A percentile compares a stretch with the other conserved stretches of the same genome.
These are phyloP conservation scores for Colletotrichum liaoningense DNA, from an alignment of 2,329 filamentous ascomycete species.

Conservation along the genomic window DNA sequence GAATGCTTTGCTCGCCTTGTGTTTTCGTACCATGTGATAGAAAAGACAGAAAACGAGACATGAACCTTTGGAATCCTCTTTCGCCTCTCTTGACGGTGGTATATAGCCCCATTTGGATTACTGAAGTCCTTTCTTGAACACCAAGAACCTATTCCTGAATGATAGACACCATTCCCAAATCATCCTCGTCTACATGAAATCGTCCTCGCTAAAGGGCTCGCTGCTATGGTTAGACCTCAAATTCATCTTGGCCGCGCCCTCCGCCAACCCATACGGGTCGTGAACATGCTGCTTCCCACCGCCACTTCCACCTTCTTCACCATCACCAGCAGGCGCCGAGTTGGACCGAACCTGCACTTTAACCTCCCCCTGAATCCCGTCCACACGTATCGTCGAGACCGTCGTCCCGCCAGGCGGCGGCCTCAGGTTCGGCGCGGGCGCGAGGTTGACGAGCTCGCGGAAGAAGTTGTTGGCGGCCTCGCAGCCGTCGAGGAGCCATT, in stretches of 20 bases:
- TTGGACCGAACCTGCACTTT: slow-evolving; percentile 61
- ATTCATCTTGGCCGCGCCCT: slow-evolving; percentile 55
- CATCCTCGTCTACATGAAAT: slow-evolving; percentile 53
- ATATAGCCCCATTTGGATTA: neutral
- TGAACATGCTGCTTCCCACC: slow-evolving; percentile 32
- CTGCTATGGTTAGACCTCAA: slow-evolving; percentile 43
- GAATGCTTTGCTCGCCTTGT: neutral
- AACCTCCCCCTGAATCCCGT: slow-evolving; percentile 67
- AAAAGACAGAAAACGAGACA: neutral
- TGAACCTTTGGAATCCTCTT: neutral
- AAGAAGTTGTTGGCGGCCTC: slow-evolving; percentile 79
- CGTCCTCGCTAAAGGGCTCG: slow-evolving; percentile 52
- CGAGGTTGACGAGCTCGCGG: slow-evolving; percentile 67
- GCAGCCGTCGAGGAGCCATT: slow-evolving; percentile 82
- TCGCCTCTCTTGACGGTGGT: neutral
- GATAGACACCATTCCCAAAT: neutral
- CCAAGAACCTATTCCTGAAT: neutral
- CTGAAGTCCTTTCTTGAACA: neutral
- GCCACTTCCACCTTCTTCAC: slow-evolving; percentile 19
- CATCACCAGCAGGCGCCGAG: slow-evolving; percentile 27
- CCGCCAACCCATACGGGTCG: slow-evolving; percentile 53
- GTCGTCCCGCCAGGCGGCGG: slow-evolving; percentile 48
- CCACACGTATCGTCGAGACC: slow-evolving; percentile 61
- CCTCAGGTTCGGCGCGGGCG: slow-evolving; percentile 51
- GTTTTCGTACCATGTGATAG: neutral